Evolutionary conservation across 2,329 filamentous ascomycete species (phyloP), one percentile per base, ranked within the genome.

Genomic region (Fusarium armeniacum): DNA sequence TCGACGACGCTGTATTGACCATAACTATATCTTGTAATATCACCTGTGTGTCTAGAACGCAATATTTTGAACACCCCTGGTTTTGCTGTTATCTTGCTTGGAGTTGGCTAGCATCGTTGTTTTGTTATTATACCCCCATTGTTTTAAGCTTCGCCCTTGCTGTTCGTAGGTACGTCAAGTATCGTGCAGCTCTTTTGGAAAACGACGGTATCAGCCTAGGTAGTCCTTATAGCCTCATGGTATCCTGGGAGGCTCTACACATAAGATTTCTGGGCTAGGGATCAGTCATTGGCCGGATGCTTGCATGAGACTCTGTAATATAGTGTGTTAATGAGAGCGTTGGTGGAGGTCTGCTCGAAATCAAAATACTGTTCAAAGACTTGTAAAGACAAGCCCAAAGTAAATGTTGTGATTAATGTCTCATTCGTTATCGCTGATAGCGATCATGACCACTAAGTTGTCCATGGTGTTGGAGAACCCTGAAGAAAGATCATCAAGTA

Each of bases 111-210:
- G 58, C 65, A 67, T 62, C 51, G n/a, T 62, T 72, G 62, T 65
- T 55, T 66, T 61, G 63, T 75, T 67, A 75, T 65, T 75, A 75
- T 74, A 74, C 69, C 67, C 67, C 64, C 64, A 51, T 46, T 52
- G 46, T 70, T 71, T 69, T 53, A 46, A 51, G 52, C 45, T 41
- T 52, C 28, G 54, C 47, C 49, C 20, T 49, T 67, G 55, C 58
- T 58, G 46, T 51, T 45, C 49, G 38, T 40, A 56, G 47, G 38
- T 43, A 58, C 35, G n/a, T 22, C 36, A 32, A 51, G 51, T 52
- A 49, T 44, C 46, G 18, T 53, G 49, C 26, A 40, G 35, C n/a
- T 28, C 40, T 24, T 54, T 55, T 24, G 22, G 47, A 44, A 52
- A 26, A 57, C 35, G 43, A 43, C 22, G 41, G 22, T 46, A 55